Evolutionary conservation across 441 rosid species (phyloP), one percentile per base, ranked within the genome.

Genomic region (Melastoma candidum): DNA sequence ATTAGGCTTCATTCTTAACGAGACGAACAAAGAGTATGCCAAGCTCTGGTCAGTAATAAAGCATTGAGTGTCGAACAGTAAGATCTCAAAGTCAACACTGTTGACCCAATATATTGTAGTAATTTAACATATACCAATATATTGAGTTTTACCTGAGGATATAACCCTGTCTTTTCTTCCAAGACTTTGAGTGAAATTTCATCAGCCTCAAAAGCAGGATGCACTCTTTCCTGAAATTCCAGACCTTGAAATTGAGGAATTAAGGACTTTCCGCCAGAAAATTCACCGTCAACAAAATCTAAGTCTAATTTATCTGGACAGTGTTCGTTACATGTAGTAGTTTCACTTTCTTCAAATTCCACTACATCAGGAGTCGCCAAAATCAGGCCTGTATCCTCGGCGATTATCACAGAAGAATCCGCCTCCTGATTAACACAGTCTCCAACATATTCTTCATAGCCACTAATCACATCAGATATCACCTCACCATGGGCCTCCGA

Each of bases 401-500:
- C 44, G 48, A 64, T 45, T 12, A 48, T 32, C 53, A 61, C 61
- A 2, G 26, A 24, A 17, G 27, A 54, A 49, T 26, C 44, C 24
- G n/a, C 66, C 63, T 72, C 66, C 53, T 17, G 44, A 41, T 56
- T 51, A 41, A 46, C 54, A 68, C 51, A 55, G 48, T 51, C 61
- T 9, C 54, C 25, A 54, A 49, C 44, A 63, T 36, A 26, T 9
- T 63, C 74, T 60, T 65, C 59, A 25, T 56, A 49, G 57, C 17
- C 48, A 61, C 68, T 69, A 60, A 79, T 61, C 52, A 68, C 13
- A 66, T 68, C 71, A 62, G 84, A 63, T 62, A 51, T 26, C n/a
- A 49, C 53, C 12, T 57, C 69, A 61, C 48, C 29, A 11, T 68
- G 69, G 49, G 60, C 67, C 53, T 71, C 81, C 51, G 67, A 51